Percentiles rank a stretch among this genome's conserved stretches.
These are phyloP conservation scores for Leucocoprinus birnbaumii DNA, from an alignment of 768 basidiomycete genomes.

Conservation along the genomic window DNA sequence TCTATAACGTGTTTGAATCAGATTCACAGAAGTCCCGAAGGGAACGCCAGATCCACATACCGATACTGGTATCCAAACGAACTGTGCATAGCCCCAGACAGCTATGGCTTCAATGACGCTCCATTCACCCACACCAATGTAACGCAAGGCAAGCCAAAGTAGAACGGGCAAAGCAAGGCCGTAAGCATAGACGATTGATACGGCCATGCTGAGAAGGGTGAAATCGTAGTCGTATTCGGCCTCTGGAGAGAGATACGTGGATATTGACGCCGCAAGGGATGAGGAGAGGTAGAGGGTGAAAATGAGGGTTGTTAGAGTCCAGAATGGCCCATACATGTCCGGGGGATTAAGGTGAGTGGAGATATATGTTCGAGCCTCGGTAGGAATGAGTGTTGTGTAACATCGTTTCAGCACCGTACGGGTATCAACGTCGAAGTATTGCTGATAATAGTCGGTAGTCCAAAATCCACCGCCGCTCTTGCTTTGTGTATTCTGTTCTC, in stretches of 20 bases:
- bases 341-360: constrained; percentile 63
- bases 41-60: constrained; percentile 38
- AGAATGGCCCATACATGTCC: constrained; percentile 92
- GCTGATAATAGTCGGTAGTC: constrained; percentile 83
- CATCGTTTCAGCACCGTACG: constrained; percentile 73
- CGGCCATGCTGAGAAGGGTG: constrained; percentile 76
- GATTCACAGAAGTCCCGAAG: background rate
- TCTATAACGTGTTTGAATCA: constrained; percentile 30
- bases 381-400: constrained; percentile 76
- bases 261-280: constrained; percentile 84
- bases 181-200: constrained; percentile 84
- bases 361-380: constrained; percentile 53
- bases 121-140: constrained; percentile 89
- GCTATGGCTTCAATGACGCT: constrained; percentile 79
- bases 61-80: constrained; percentile 87
- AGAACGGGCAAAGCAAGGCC: constrained; percentile 78
- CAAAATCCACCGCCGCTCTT: constrained; percentile 62
- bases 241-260: constrained; percentile 75
- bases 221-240: constrained; percentile 79
- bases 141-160: constrained; percentile 83
- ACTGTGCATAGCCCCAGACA: constrained; percentile 79
- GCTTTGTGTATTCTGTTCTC: constrained; percentile 43
- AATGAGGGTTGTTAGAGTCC: constrained; percentile 94
- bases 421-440: constrained; percentile 88
- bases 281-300: constrained; percentile 93